Evolutionary conservation across 2,329 filamentous ascomycete genomes (phyloP), one percentile per base, ranked within the genome.

Genomic region (Zymoseptoria crescenta): DNA sequence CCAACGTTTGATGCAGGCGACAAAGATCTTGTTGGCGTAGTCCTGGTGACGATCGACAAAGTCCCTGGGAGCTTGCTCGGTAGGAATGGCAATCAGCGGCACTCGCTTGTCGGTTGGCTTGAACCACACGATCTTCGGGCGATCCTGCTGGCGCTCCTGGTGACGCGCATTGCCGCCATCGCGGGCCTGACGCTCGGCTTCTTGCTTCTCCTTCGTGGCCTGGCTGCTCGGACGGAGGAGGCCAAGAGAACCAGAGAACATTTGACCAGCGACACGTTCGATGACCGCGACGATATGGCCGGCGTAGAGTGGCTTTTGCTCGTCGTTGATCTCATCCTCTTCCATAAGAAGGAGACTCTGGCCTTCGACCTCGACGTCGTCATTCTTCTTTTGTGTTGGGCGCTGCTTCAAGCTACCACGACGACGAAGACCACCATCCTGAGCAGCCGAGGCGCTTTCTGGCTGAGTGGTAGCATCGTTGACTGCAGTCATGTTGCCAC

Each of bases 91-190:
- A 74, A 99, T 99, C 65, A 99, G 81, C 54, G 94, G 94, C 53
- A 99, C 94, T 72, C 94, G 91, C 83, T 99, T 97, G 77, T 99
- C 94, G 1, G 94, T 99, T 59, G 94, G 94, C 81, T 99, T 99
- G 80, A 99, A 99, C 94, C 94, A 99, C 49, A 99, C 94, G 76
- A 99, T 99, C 85, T 99, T 99, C 64, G 94, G 94, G 78, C 96
- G 96, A 65, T 99, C 94, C 73, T 95, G 91, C 64, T 89, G 85
- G 56, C 92, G 89, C 65, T 88, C 87, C 62, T 92, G 89, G 65
- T 94, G 87, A 61, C 83, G 83, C 56, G 83, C 82, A 59, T 84
- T 83, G 65, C 80, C 82, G 63, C 92, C 93, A 73, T 97, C 93
- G 67, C 93, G 87, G 68, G 92, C 91, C 66, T 89, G 88, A 64